Evolutionary conservation across 352 stramenopile genomes (phyloP), one percentile per base, ranked within the genome.

Genomic region (Globisporangium emineosum): DNA sequence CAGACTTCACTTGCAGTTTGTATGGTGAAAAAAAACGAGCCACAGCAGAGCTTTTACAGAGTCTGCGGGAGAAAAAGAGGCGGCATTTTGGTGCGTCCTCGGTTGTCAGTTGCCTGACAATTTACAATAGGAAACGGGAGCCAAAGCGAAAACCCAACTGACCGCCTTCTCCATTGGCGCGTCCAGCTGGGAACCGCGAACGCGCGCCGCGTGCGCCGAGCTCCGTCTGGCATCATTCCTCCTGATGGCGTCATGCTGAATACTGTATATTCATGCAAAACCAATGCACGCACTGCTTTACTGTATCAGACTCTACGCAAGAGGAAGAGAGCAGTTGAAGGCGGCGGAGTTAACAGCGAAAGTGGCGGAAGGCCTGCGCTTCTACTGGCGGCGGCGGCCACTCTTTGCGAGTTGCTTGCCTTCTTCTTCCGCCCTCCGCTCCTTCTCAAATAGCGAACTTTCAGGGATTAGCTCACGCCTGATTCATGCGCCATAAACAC

Each of bases 151-250:
- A n/a, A n/a, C n/a, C n/a, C n/a, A n/a, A 43, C 37, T 53, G 47
- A 53, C 47, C 10, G 47, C 47, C 17, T 53, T 53, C 47, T 53
- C 47, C 21, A 53, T 53, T 3, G 47, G 5, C 21, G 21, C 21
- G 23, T 29, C 12, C 47, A 53, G 47, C 47, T 53, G 47, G 47
- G 47, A 53, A 59, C 53, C 33, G 53, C 15, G 53, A 59, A 59
- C 47, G 12, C 47, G 23, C 47, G 47, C 21, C 45, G 45, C n/a
- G 21, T 52, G 45, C 45, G 21, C 47, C 47, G 21, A 53, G 21
- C 47, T 53, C 47, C 47, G 47, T 32, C 47, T 53, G n/a, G n/a
- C n/a, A 53, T 53, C 27, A 8, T 53, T 53, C 21, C 23, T 30
- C 32, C 23, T 5, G 37, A 5, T 13, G 6, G 13, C 37, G 37